A percentile compares a stretch with the other conserved stretches of the same genome.
Conservation (phyloP, 2,329 filamentous ascomycete species). For the Phaeosphaeriaceae sp. region DNA sequence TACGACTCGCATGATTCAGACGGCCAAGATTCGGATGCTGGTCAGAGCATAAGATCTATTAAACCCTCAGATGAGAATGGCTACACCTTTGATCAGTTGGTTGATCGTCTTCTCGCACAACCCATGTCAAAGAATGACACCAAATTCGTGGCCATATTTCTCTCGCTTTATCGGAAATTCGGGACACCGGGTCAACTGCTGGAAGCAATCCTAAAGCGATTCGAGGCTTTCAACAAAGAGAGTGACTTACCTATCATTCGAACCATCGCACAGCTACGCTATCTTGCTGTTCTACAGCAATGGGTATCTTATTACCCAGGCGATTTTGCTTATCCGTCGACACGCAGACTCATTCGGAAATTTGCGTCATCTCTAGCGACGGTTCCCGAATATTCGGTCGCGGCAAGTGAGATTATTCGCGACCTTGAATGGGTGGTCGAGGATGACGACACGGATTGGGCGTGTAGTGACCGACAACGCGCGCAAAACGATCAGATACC, state of each 20-base stretch:
- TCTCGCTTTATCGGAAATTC: slow-evolving; percentile 94
- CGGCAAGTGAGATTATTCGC: slow-evolving; percentile 83
- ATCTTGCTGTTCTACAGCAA: slow-evolving; percentile 81
- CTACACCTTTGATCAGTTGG: slow-evolving; percentile 62
- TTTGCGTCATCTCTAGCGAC: slow-evolving; percentile 78
- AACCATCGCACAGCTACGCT: slow-evolving; percentile 80
- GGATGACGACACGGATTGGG: slow-evolving; percentile 94
- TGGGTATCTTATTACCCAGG: slow-evolving; percentile 92
- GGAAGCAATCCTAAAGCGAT: slow-evolving; percentile 75
- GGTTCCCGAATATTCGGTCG: slow-evolving; percentile 81
- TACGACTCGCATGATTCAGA: slow-evolving; percentile 71
- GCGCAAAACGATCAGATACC: slow-evolving; percentile 52
- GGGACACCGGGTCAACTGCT: slow-evolving; percentile 81
- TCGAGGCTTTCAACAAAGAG: slow-evolving; percentile 73
- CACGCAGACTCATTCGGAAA: slow-evolving; percentile 72
- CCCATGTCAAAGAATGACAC: slow-evolving; percentile 85
- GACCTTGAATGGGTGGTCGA: slow-evolving; percentile 77
- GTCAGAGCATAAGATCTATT: slow-evolving; percentile 45
- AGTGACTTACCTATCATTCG: slow-evolving; percentile 74
- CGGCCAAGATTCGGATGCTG: slow-evolving; percentile 69
- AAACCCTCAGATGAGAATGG: slow-evolving; percentile 64
- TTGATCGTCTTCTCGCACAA: slow-evolving; percentile 83
- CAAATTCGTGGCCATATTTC: slow-evolving; percentile 87
- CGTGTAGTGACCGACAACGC: slow-evolving; percentile 73
- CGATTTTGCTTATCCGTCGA: slow-evolving; percentile 83